Conservation (phyloP, 2,329 filamentous ascomycete species). For the Trichoderma sp. region DNA sequence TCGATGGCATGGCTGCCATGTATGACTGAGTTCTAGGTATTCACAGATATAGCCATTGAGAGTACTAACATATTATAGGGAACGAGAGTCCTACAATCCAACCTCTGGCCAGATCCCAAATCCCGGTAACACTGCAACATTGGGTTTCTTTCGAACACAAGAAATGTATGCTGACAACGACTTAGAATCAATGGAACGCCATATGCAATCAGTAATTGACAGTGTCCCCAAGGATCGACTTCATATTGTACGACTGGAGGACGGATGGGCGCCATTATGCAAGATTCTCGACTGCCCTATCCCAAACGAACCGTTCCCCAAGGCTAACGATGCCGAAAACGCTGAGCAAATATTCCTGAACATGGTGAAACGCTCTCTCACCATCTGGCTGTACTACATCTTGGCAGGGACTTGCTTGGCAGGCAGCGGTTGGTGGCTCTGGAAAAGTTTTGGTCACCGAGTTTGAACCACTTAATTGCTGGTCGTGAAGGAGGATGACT, state of each 20-base stretch:
- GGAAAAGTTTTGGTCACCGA: neutral
- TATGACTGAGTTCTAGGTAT: neutral
- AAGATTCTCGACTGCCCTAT: constrained; percentile 27
- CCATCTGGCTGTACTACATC: neutral
- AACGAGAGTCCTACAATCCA: neutral
- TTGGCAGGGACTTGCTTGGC: neutral
- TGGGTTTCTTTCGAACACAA: neutral
- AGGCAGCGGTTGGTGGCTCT: neutral
- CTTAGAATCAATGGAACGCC: neutral
- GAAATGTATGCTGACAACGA: neutral
- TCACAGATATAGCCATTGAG: neutral
- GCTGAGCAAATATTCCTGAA: neutral
- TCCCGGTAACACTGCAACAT: neutral
- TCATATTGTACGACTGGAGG: constrained; percentile 9
- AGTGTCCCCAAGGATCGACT: constrained; percentile 22
- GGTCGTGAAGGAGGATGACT: neutral
- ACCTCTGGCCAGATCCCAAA: neutral
- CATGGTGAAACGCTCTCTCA: neutral
- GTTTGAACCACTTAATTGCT: neutral
- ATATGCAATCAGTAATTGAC: neutral
- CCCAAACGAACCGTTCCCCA: constrained; percentile 29
- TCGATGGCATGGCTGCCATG: neutral
- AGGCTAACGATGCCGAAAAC: constrained; percentile 25
- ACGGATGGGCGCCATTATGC: constrained; percentile 32
- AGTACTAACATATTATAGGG: neutral